A percentile compares a stretch with the other conserved stretches of the same genome.
Evolutionary conservation across 2,329 filamentous ascomycete genomes (phyloP).

Genomic region (Beauveria pseudobassiana): DNA sequence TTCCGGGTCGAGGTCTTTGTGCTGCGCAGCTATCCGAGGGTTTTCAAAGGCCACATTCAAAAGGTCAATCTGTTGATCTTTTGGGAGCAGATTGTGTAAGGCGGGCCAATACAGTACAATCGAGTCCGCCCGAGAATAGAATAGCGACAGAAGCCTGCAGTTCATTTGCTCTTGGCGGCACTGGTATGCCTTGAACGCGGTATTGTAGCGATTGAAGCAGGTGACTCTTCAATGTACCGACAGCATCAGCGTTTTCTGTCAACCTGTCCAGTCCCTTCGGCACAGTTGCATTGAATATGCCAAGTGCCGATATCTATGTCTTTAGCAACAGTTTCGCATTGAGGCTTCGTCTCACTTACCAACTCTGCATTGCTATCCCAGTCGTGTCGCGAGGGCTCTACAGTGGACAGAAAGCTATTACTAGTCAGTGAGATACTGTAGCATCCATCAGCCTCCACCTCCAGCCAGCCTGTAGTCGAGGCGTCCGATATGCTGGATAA

Average conservation of each 20-base stretch:
- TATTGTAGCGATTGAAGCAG: slow-evolving; percentile 55
- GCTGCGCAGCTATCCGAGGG: slow-evolving; percentile 59
- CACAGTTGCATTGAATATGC: slow-evolving; percentile 41
- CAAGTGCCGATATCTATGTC: slow-evolving; percentile 43
- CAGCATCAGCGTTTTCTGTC: slow-evolving; percentile 34
- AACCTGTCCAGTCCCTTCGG: slow-evolving; percentile 25
- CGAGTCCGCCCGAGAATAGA: slow-evolving; percentile 88
- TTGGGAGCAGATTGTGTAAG: slow-evolving; percentile 69
- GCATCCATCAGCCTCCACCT: slow-evolving; percentile 80
- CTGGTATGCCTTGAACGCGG: slow-evolving; percentile 59
- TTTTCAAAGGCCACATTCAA: slow-evolving; percentile 98
- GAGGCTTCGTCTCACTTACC: slow-evolving; percentile 31
- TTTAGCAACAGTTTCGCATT: slow-evolving; percentile 4
- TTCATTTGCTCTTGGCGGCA: slow-evolving; percentile 34
- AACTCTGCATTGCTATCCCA: slow-evolving; percentile 31
- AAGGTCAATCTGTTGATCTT: slow-evolving; percentile 67
- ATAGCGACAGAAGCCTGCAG: slow-evolving; percentile 58
- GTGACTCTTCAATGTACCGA: slow-evolving; percentile 44
- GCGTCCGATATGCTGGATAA: slow-evolving; percentile 65
- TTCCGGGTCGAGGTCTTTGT: slow-evolving; percentile 27
- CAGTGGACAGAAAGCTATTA: not conserved
- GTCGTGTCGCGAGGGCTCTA: slow-evolving; percentile 19
- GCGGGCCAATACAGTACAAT: slow-evolving; percentile 82
- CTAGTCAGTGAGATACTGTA: slow-evolving; percentile 55
- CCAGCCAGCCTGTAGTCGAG: slow-evolving; percentile 51